These are phyloP conservation scores for Helichrysum umbraculigerum DNA, from an alignment of 129 eudicot genomes.

Conservation along the genomic window DNA sequence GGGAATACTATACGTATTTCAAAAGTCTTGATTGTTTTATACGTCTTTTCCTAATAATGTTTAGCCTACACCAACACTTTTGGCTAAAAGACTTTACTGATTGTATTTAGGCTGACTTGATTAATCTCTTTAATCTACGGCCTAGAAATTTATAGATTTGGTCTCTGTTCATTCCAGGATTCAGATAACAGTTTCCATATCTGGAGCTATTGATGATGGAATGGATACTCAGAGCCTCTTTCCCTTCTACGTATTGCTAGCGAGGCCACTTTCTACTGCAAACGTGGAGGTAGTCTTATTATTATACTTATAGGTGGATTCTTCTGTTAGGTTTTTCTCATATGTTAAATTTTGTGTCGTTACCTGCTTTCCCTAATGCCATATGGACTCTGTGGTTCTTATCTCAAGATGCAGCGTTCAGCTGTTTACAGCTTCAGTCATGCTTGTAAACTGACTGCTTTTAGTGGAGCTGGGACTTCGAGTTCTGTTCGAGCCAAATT, in stretches of 20 bases:
- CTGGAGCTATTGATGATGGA: constrained; percentile 55
- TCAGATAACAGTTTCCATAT: constrained; percentile 63
- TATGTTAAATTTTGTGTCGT: constrained; percentile 9
- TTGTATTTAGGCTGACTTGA: constrained; percentile 13
- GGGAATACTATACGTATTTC: constrained; percentile 1
- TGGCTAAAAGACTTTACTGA: constrained; percentile 3
- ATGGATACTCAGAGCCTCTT: constrained; percentile 46
- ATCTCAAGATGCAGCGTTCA: constrained; percentile 49
- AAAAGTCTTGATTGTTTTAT: not conserved
- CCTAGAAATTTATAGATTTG: constrained; percentile 12
- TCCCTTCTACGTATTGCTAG: constrained; percentile 73
- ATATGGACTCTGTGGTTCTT: constrained; percentile 21
- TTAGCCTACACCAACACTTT: not conserved
- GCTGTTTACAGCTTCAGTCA: constrained; percentile 65
- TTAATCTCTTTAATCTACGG: not conserved
- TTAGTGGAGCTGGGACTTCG: constrained; percentile 38
- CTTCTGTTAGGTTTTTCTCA: not conserved
- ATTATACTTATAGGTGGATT: constrained; percentile 13
- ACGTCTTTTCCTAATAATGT: not conserved
- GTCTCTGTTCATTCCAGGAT: constrained; percentile 47
- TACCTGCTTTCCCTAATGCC: constrained; percentile 30
- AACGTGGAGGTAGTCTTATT: constrained; percentile 53
- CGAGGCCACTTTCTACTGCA: constrained; percentile 54
- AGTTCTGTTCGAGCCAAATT: constrained; percentile 52
- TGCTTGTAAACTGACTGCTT: constrained; percentile 50